Evolutionary conservation across 345 rosid genomes (phyloP).

Genomic region (Arabis hirsuta): DNA sequence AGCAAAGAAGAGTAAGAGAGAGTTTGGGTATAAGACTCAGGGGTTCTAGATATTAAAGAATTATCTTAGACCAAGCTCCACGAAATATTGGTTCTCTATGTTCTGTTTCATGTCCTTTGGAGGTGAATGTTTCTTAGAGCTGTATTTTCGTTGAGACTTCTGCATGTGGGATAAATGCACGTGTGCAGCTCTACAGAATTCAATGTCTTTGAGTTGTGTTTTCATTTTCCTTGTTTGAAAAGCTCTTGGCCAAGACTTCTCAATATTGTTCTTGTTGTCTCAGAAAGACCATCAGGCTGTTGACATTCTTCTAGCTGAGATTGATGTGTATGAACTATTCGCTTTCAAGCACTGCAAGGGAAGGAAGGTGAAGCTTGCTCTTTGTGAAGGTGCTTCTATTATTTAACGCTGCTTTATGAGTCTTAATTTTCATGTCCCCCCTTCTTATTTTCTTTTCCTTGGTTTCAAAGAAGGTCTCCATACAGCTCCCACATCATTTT

Average conservation of each 20-base stretch:
- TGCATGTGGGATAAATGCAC: conserved; percentile 29
- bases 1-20: conserved; percentile 18
- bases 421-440: conserved; percentile 28
- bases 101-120: conserved; percentile 11
- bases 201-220: conserved; percentile 18
- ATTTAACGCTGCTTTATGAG: conserved; percentile 20
- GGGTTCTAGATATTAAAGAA: conserved; percentile 23
- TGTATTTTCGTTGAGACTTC: conserved; percentile 30
- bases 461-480: conserved; percentile 19
- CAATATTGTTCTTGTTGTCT: conserved; percentile 35
- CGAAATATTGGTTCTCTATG: conserved; percentile 15
- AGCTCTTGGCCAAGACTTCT: conserved; percentile 28
- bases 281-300: conserved; percentile 99
- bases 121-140: conserved; percentile 22
- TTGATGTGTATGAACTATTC: conserved; percentile 97
- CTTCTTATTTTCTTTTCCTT: conserved; percentile 1
- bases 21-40: conserved; percentile 8
- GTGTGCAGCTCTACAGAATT: conserved; percentile 7
- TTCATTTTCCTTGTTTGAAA: conserved; percentile 31
- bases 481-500: conserved; percentile 19
- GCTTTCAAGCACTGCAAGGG: conserved; percentile 99
- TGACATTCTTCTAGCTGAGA: conserved; percentile 95
- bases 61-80: conserved; percentile 21
- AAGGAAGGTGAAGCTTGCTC: conserved; percentile 91
- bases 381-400: conserved; percentile 78